Evolutionary conservation across 2,329 filamentous ascomycete genomes (phyloP), one percentile per base, ranked within the genome.

Genomic region (Monilinia polystroma): DNA sequence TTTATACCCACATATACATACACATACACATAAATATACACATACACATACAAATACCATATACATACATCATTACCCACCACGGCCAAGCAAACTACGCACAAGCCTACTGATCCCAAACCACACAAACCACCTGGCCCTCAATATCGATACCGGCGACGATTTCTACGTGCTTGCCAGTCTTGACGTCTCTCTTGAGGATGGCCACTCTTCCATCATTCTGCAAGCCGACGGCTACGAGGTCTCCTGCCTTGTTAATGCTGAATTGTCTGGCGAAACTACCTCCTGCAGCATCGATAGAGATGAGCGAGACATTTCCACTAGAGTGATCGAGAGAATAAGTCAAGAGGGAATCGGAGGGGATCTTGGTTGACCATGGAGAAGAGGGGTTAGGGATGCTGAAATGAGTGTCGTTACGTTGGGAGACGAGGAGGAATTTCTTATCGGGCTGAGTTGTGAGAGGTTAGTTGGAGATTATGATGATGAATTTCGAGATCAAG

Each of bases 351-450:
- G 88, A 84, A 75, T 91, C 89, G 0, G 87, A 88, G 12, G 81
- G 74, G 67, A 87, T 69, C 6, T 80, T 81, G 69, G 72, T 81
- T 69, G 72, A 10, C 0, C 29, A 77, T 73, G 82, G 68, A 67
- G 77, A 64, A 71, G 83, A 80, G 71, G 80, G 81, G 76, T 81
- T 81, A 67, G 80, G 77, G 64, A 85, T 80, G 23, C 72, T 73
- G 74, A 87, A 84, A 29, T 82, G 78, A 54, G 79, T 80, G 74
- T 89, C 88, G 74, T 84, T 84, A 69, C 90, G 87, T 70, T 90
- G 90, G 2, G 88, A 89, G 51, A 90, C 82, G 70, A 90, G 81
- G 63, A 92, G 75, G 79, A 87, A 90, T 43, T 82, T 84, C 68
- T 82, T 79, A 73, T 87, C 84, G 58, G 85, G 84, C 85, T 87